Evolutionary conservation across 345 rosid species (phyloP), one percentile per base, ranked within the genome.

Genomic region (Diplotaxis tenuifolia): DNA sequence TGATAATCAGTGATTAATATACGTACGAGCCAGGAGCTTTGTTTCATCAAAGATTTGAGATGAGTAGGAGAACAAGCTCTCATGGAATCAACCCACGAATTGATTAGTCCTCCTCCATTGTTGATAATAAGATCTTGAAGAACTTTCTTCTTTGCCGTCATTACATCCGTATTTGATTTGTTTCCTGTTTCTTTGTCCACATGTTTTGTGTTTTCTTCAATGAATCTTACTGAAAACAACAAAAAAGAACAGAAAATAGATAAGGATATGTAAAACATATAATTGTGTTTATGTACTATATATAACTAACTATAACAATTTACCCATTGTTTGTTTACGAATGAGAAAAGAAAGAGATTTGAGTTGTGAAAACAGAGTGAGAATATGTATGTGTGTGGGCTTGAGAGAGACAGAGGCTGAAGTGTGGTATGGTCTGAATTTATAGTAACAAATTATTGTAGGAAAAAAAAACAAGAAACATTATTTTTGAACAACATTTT

Each of bases 21-120:
- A 75, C 79, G 15, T 77, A 77, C 80, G 64, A 71, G 62, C 80
- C 80, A 77, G 60, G 73, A 72, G 34, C 20, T 58, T 60, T 77
- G 80, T 50, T 71, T 72, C 54, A 71, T 53, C 16, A 72, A 52
- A 40, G 80, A 77, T 75, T 81, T 85, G 78, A 70, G 56, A 32
- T 86, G 96, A 42, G 96, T 84, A 23, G 99, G 99, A 16, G 99
- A 95, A 52, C 93, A 89, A 65, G 90, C 89, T 82, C 90, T 86
- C 96, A 92, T 90, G 1, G 96, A 89, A 74, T 90, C 93, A 49
- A 92, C 84, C 96, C 86, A 95, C 9, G 89, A 80, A 74, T 77
- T 82, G 67, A 80, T 74, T 68, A 72, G 47, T 40, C 81, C 77
- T 60, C 72, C 72, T 84, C 89, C 82, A 86, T 88, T 4, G 77